These are phyloP conservation scores for Cytospora paraplurivora DNA, from an alignment of 2,329 filamentous ascomycete species.

Conservation along the genomic window DNA sequence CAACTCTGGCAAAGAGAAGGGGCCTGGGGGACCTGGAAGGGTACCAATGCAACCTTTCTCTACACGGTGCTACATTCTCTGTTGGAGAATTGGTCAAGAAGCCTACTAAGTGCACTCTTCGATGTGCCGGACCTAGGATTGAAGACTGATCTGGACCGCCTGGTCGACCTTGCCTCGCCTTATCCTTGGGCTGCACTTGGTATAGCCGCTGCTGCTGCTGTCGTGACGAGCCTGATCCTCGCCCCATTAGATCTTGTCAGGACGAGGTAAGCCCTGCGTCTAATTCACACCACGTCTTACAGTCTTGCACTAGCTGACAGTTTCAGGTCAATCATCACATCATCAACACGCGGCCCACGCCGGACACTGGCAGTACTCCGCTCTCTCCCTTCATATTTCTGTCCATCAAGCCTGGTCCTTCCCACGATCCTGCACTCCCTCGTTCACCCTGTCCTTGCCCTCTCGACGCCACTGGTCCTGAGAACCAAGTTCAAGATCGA, in stretches of 20 bases:
- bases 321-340: constrained; percentile 75
- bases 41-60: constrained; percentile 87
- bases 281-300: too few relatives aligned
- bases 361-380: constrained; percentile 78
- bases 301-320: constrained; percentile 34
- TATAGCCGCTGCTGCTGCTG: constrained; percentile 66
- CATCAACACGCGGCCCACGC: constrained; percentile 72
- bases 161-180: constrained; percentile 72
- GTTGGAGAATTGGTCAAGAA: constrained; percentile 88
- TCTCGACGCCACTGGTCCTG: constrained; percentile 81
- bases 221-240: constrained; percentile 76
- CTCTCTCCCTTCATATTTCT: constrained; percentile 75
- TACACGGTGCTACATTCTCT: constrained; percentile 86
- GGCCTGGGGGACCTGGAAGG: constrained; percentile 91
- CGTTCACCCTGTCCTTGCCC: constrained; percentile 78
- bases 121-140: constrained; percentile 84
- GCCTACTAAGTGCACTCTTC: constrained; percentile 84
- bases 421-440: constrained; percentile 88
- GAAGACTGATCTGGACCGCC: constrained; percentile 74
- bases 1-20: constrained; percentile 90
- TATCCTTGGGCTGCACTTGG: constrained; percentile 80
- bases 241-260: constrained; percentile 88
- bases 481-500: constrained; percentile 85
- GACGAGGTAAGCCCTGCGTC: constrained; percentile 58
- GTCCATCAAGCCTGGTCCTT: constrained; percentile 69